Base-by-base conservation (phyloP, 176 grass and related monocot genomes). In the Zoysia japonica region DNA sequence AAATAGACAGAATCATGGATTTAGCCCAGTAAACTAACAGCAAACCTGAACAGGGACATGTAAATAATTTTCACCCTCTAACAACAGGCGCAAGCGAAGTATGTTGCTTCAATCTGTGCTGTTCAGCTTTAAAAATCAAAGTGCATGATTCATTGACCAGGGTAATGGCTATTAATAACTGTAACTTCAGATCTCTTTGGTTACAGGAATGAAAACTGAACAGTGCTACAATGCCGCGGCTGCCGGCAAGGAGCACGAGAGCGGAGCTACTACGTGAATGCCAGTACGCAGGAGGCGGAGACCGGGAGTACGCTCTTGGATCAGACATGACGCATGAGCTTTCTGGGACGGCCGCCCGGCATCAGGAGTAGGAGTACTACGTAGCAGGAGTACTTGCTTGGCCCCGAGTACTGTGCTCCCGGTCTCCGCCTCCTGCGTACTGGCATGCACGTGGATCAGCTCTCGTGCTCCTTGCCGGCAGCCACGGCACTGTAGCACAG, bases 1-100 rank as follows among this genome's bases (percentile, higher is more conserved):
- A 68, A 52, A 12, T 9, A 39, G 57, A 76, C 17, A 81, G 71
- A 76, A 76, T 65, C 56, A 65, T 20, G 64, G 63, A 75, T 2
- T 51, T 78, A 78, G 12, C 50, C 17, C 2, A 72, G 13, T 60
- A 73, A 37, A 70, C 28, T 84, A 75, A 44, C 35, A 65, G 1
- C 28, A 71, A 19, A 43, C 17, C 9, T 1, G 12, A 48, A 64
- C 8, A 65, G 11, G 17, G 35, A 60, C 78, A 37, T 80, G 76
- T 69, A 84, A 51, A 88, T 68, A 37, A 12, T 6, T 19, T 12
- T 43, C 20, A 61, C 11, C 4, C 5, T 7, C 14, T 35, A 66
- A 11, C 38, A 17, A 17, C 36, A 10, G 7, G 75, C 38, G 74
- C 14, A 84, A 47, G 74, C 45, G 15, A 44, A 69, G 11, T 46